Conservation (phyloP, 2,329 filamentous ascomycete species). For the Nigrospora sphaerica region DNA sequence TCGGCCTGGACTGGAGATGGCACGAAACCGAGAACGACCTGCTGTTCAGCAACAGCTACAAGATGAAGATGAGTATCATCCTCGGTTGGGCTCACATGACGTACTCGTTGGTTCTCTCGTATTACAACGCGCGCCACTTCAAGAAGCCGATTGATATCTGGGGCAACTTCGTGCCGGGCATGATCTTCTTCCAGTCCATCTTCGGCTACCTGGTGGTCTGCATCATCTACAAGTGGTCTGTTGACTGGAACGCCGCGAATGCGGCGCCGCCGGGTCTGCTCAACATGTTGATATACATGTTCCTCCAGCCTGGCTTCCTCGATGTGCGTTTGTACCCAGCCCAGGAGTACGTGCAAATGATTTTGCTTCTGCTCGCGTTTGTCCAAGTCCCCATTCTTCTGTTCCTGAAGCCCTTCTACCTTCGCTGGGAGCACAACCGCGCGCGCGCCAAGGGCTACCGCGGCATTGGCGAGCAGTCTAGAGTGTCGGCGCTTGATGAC, state of each 20-base stretch:
- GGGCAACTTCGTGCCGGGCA: constrained; percentile 94
- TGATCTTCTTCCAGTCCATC: constrained; percentile 99
- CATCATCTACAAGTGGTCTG: constrained; percentile 94
- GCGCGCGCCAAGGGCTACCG: constrained; percentile 85
- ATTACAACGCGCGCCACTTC: constrained; percentile 91
- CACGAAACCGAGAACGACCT: constrained; percentile 93
- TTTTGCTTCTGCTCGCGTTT: constrained; percentile 76
- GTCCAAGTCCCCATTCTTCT: constrained; percentile 83
- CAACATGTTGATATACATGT: constrained; percentile 99
- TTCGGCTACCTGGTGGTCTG: constrained; percentile 93
- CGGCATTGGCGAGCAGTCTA: constrained; percentile 81
- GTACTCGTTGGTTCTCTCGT: constrained; percentile 88
- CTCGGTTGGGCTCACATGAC: constrained; percentile 99
- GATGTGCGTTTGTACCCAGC: constrained; percentile 71
- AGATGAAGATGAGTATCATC: constrained; percentile 99
- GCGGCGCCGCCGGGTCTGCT: constrained; percentile 75
- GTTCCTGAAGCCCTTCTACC: constrained; percentile 92
- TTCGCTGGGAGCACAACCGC: constrained; percentile 87
- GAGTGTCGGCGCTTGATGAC: constrained; percentile 83
- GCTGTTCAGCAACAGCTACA: constrained; percentile 96
- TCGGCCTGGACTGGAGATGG: constrained; percentile 94
- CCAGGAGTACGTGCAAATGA: constrained; percentile 68
- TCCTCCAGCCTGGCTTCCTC: constrained; percentile 72
- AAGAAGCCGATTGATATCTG: constrained; percentile 92
- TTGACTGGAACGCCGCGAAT: constrained; percentile 69